phyloP scores from a whole-genome alignment of 306 rosid species.

The Vigna mungo region DNA sequence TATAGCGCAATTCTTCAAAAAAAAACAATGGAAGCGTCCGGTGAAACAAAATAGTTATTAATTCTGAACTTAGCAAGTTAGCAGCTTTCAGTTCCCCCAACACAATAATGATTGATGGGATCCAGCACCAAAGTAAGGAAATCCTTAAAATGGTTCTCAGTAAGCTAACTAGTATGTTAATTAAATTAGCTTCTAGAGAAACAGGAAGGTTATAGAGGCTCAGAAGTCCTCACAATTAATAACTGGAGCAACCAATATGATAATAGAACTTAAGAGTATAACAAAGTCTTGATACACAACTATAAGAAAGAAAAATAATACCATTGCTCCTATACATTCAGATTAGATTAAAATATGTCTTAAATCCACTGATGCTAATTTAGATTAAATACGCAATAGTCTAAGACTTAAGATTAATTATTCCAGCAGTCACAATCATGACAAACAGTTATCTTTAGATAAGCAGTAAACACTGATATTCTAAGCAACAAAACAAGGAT shows the following conservation, averaged over 20 bases:
- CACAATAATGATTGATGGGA: constrained; percentile 25
- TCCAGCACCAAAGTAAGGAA: constrained; percentile 5
- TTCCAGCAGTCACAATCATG: neutral
- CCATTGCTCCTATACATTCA: neutral
- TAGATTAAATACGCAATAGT: neutral
- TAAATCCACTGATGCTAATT: constrained; percentile 7
- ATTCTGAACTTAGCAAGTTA: constrained; percentile 7
- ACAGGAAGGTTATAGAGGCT: neutral
- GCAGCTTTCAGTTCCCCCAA: neutral
- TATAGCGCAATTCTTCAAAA: constrained; percentile 8
- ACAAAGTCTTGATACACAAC: neutral
- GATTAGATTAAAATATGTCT: neutral
- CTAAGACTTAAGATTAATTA: too few relatives aligned
- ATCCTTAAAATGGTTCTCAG: constrained; percentile 9
- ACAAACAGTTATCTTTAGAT: neutral
- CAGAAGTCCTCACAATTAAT: constrained; percentile 7
- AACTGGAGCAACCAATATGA: neutral
- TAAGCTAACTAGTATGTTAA: constrained; percentile 6
- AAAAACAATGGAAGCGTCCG: neutral
- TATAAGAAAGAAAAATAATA: neutral
- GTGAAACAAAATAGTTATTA: neutral
- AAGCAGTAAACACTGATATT: neutral
- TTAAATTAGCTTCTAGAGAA: constrained; percentile 1
- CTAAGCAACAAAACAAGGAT: constrained; percentile 6
- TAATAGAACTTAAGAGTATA: neutral